Percentiles rank a stretch among this genome's conserved stretches.
phyloP scores from a whole-genome alignment of 2,329 filamentous ascomycete genomes.

The Helotiales sp. region DNA sequence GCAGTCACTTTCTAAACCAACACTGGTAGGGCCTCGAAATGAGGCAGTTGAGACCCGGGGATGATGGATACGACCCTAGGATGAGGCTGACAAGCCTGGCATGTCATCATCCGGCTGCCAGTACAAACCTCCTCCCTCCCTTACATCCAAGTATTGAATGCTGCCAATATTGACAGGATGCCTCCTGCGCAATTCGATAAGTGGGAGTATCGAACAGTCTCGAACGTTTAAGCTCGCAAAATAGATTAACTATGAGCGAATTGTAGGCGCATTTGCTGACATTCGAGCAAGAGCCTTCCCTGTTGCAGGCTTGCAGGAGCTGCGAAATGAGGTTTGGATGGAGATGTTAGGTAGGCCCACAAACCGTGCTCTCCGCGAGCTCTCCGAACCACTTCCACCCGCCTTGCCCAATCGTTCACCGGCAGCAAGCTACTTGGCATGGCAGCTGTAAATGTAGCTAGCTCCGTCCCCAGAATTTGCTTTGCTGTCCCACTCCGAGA shows the following conservation, averaged over 20 bases:
- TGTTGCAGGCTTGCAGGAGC: slow-evolving; percentile 22
- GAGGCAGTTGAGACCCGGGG: too few relatives aligned
- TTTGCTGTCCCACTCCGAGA: background rate
- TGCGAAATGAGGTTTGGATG: slow-evolving; percentile 12
- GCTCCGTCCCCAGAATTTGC: background rate
- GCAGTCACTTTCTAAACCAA: background rate
- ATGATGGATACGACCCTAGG: background rate
- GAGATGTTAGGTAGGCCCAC: slow-evolving; percentile 5
- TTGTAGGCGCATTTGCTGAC: background rate
- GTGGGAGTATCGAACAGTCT: too few relatives aligned
- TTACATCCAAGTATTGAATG: background rate
- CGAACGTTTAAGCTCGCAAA: too few relatives aligned
- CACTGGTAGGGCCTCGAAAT: too few relatives aligned
- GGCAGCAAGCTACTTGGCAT: background rate
- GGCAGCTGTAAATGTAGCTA: too few relatives aligned
- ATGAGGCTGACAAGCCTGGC: background rate
- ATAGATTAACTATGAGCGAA: too few relatives aligned
- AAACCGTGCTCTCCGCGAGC: too few relatives aligned
- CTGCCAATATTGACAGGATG: background rate
- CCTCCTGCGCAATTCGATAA: too few relatives aligned
- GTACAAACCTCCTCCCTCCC: background rate
- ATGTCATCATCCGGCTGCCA: too few relatives aligned
- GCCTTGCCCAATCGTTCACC: too few relatives aligned
- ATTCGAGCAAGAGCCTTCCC: slow-evolving; percentile 21
- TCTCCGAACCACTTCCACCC: background rate